Conservation (phyloP, 2,329 filamentous ascomycete genomes). For the Elsinoe batatas region DNA sequence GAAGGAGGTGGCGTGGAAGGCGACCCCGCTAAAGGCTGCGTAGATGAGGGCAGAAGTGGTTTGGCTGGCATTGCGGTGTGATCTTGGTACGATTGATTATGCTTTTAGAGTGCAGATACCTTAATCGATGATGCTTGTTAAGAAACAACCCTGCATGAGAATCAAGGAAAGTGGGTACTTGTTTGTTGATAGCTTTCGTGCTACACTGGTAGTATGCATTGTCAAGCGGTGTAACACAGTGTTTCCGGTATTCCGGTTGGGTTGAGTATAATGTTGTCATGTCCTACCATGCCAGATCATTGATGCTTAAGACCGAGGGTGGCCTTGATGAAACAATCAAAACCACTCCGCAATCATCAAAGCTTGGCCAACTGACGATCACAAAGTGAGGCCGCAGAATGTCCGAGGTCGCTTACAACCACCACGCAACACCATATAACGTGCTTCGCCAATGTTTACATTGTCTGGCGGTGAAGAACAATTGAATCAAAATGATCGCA, state of each 20-base stretch:
- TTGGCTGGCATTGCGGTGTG: not conserved
- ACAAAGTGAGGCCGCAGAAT: not conserved
- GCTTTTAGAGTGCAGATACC: constrained; percentile 4
- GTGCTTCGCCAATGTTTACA: not conserved
- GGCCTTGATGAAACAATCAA: not conserved
- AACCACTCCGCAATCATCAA: not conserved
- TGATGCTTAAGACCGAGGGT: not conserved
- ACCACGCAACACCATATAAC: not conserved
- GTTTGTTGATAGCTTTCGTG: not conserved
- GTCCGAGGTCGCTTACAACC: not conserved
- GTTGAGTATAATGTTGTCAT: too few species aligned
- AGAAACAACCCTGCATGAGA: not conserved
- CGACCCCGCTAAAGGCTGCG: constrained; percentile 10
- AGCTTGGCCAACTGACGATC: not conserved
- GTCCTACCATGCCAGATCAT: too few species aligned
- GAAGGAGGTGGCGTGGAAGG: constrained; percentile 18
- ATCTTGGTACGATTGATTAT: not conserved
- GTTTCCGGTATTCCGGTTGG: not conserved
- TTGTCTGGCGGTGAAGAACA: not conserved
- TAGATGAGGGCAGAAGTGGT: not conserved
- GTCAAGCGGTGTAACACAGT: not conserved
- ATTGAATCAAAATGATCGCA: not conserved
- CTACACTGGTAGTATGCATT: not conserved
- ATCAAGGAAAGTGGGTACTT: not conserved
- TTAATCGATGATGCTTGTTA: constrained; percentile 2